phyloP scores from a whole-genome alignment of 2,329 filamentous ascomycete genomes.

The Orbilia oligospora region DNA sequence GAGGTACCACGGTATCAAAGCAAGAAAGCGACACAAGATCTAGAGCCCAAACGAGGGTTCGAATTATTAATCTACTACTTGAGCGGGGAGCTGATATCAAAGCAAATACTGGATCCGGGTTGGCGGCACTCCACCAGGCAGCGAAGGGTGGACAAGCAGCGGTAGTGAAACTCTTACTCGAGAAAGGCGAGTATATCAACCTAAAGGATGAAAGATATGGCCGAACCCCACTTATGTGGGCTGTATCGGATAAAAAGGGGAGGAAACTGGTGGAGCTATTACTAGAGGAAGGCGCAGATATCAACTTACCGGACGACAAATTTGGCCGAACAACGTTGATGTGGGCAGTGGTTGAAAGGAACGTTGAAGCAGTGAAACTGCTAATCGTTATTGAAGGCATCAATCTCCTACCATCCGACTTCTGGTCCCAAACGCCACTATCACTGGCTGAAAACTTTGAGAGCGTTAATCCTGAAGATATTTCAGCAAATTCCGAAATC shows the following conservation, averaged over 20 bases:
- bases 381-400: neutral
- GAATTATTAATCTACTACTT: neutral
- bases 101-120: neutral
- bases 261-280: neutral
- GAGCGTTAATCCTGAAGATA: neutral
- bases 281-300: slow-evolving; percentile 4
- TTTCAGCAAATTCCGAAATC: neutral
- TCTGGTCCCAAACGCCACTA: neutral
- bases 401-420: neutral
- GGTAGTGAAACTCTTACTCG: slow-evolving; percentile 16
- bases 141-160: neutral
- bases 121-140: neutral
- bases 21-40: neutral
- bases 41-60: neutral
- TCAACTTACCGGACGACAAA: neutral
- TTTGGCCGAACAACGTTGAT: slow-evolving; percentile 4
- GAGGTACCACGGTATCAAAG: neutral
- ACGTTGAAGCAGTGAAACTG: neutral
- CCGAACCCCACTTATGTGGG: neutral
- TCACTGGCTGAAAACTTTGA: neutral
- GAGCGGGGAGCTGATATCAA: slow-evolving; percentile 16
- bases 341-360: neutral
- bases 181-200: slow-evolving; percentile 9
- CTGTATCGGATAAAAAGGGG: neutral
- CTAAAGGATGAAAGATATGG: slow-evolving; percentile 1